phyloP scores from a whole-genome alignment of 1,139 yeast genomes.

The Petasospora rhodanensis region DNA sequence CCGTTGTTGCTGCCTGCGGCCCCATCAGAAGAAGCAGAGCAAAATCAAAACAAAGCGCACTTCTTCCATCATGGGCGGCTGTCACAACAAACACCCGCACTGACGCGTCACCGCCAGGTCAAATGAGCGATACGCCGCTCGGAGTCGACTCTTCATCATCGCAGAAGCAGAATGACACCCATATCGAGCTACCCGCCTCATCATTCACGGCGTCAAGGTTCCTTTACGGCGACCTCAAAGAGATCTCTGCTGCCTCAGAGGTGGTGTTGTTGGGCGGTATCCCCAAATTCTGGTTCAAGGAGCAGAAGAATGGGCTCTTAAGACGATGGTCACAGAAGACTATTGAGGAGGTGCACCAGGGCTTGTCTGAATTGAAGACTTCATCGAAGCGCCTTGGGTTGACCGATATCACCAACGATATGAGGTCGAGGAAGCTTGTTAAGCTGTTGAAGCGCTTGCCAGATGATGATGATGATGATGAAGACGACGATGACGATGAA shows the following conservation, averaged over 20 bases:
- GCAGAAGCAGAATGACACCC: too few relatives aligned
- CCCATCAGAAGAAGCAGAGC: too few relatives aligned
- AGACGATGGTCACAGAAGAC: conserved; percentile 22
- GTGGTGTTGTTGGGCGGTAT: conserved; percentile 58
- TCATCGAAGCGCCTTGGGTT: conserved; percentile 8
- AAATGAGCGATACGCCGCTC: too few relatives aligned
- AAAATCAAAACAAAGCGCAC: too few relatives aligned
- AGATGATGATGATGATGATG: conserved; percentile 7
- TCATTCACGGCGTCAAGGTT: conserved; percentile 68
- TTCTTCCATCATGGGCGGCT: too few relatives aligned
- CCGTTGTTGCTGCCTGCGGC: too few relatives aligned
- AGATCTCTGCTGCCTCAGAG: conserved; percentile 46
- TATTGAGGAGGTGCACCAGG: conserved; percentile 20
- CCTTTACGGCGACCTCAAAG: conserved; percentile 45
- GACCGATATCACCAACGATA: conserved; percentile 4
- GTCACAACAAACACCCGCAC: too few relatives aligned
- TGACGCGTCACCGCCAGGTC: too few relatives aligned
- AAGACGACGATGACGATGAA: conserved; percentile 6
- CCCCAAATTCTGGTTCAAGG: conserved; percentile 58
- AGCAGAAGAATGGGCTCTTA: conserved; percentile 26
- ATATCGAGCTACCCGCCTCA: conserved; percentile 6
- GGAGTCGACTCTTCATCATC: too few relatives aligned
- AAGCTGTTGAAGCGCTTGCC: conserved; percentile 6
- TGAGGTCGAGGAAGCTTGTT: conserved; percentile 4
- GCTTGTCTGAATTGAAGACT: conserved; percentile 8